Conservation (phyloP, 2,329 filamentous ascomycete species). For the Pseudogymnoascus sp. region DNA sequence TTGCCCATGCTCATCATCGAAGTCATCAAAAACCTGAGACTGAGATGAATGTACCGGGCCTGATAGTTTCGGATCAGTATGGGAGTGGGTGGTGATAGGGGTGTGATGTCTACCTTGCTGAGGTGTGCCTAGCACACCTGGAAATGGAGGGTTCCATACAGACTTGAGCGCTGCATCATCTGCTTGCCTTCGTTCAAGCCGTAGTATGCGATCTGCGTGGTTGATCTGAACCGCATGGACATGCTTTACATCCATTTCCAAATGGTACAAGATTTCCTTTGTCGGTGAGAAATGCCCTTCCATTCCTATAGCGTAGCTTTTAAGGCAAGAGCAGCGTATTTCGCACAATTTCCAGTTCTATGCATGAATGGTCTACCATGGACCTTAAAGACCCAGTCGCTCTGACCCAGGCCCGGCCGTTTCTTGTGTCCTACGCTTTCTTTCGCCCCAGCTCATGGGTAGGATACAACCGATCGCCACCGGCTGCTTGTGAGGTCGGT, state of each 20-base stretch:
- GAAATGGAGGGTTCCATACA: constrained; percentile 85
- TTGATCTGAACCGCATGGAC: constrained; percentile 54
- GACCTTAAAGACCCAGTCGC: constrained; percentile 1
- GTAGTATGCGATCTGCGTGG: constrained; percentile 52
- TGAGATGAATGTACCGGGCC: constrained; percentile 71
- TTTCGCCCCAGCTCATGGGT: not conserved
- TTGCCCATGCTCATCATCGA: constrained; percentile 74
- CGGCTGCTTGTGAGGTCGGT: not conserved
- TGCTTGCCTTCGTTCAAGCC: constrained; percentile 58
- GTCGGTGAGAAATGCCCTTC: constrained; percentile 52
- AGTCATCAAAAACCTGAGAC: constrained; percentile 80
- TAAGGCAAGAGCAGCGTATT: not conserved
- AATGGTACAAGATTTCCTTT: constrained; percentile 57
- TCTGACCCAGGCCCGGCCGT: not conserved
- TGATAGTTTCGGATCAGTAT: constrained; percentile 31
- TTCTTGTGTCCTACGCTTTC: not conserved
- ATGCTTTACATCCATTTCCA: constrained; percentile 64
- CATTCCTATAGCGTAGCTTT: constrained; percentile 34
- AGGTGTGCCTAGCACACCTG: constrained; percentile 73
- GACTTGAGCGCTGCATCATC: constrained; percentile 67
- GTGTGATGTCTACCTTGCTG: constrained; percentile 64
- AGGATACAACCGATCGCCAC: not conserved
- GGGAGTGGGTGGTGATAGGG: constrained; percentile 14
- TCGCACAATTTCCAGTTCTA: not conserved
- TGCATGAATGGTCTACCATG: constrained; percentile 2